These are phyloP conservation scores for Yarrowia yakushimensis DNA, from an alignment of 805 yeast genomes.

Conservation along the genomic window DNA sequence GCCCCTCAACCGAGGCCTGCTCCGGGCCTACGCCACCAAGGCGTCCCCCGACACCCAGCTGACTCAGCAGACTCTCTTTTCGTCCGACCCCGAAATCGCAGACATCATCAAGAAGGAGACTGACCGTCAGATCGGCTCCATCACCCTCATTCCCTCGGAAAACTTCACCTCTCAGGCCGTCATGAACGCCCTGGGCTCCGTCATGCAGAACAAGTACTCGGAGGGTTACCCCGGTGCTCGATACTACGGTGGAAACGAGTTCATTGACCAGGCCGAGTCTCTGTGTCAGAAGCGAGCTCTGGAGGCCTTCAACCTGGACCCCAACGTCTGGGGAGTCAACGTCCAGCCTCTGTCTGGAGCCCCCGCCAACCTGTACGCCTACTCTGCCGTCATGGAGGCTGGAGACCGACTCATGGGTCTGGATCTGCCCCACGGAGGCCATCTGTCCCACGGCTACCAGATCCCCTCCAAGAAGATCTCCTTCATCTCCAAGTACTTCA, in stretches of 20 bases:
- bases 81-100: slow-evolving; percentile 54
- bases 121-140: slow-evolving; percentile 83
- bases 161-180: slow-evolving; percentile 95
- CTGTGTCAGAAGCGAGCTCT: slow-evolving; percentile 91
- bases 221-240: slow-evolving; percentile 98
- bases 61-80: neutral
- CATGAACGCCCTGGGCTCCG: slow-evolving; percentile 90
- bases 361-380: slow-evolving; percentile 92
- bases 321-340: slow-evolving; percentile 93
- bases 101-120: slow-evolving; percentile 72
- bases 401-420: slow-evolving; percentile 96
- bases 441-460: slow-evolving; percentile 95
- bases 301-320: slow-evolving; percentile 69
- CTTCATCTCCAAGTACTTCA: slow-evolving; percentile 88
- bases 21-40: neutral
- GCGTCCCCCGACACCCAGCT: neutral
- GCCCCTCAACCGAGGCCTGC: neutral
- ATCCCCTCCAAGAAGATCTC: slow-evolving; percentile 86
- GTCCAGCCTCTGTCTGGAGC: slow-evolving; percentile 95
- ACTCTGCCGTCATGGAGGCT: slow-evolving; percentile 81
- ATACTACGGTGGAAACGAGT: slow-evolving; percentile 96
- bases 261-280: slow-evolving; percentile 84
- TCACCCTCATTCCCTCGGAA: slow-evolving; percentile 91
- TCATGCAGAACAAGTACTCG: slow-evolving; percentile 95
- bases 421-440: slow-evolving; percentile 98